phyloP scores from a whole-genome alignment of 768 basidiomycete species.

The Russula abietina region DNA sequence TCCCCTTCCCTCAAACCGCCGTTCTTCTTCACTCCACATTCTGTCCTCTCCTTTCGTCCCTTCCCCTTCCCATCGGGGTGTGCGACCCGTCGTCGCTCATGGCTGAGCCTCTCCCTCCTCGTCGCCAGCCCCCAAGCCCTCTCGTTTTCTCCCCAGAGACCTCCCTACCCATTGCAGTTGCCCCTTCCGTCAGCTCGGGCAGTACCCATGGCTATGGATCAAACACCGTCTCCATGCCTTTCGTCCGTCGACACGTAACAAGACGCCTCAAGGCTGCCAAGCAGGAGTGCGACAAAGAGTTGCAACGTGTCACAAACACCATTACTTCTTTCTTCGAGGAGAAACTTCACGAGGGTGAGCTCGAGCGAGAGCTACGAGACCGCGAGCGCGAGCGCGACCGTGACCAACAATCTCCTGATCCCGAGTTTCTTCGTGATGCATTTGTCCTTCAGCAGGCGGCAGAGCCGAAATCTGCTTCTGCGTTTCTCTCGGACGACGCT shows the following conservation, averaged over 20 bases:
- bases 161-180: constrained; percentile 34
- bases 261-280: constrained; percentile 91
- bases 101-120: constrained; percentile 33
- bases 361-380: constrained; percentile 44
- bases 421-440: constrained; percentile 47
- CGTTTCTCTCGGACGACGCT: constrained; percentile 62
- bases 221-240: constrained; percentile 86
- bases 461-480: constrained; percentile 49
- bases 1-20: constrained; percentile 16
- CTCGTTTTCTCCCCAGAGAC: constrained; percentile 72
- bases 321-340: constrained; percentile 96
- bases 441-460: constrained; percentile 48
- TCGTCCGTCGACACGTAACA: constrained; percentile 88
- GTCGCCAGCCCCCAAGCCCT: constrained; percentile 61
- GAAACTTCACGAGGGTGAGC: constrained; percentile 71
- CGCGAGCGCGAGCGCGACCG: constrained; percentile 38
- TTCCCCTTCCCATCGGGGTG: constrained; percentile 14
- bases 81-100: constrained; percentile 27
- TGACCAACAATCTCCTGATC: constrained; percentile 43
- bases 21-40: constrained; percentile 18
- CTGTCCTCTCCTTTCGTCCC: constrained; percentile 16
- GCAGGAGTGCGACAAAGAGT: constrained; percentile 93
- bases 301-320: constrained; percentile 87
- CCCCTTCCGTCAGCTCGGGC: constrained; percentile 28
- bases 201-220: constrained; percentile 45